These are phyloP conservation scores for Tetrapisispora fleetii DNA, from an alignment of 805 yeast genomes.

Conservation along the genomic window DNA sequence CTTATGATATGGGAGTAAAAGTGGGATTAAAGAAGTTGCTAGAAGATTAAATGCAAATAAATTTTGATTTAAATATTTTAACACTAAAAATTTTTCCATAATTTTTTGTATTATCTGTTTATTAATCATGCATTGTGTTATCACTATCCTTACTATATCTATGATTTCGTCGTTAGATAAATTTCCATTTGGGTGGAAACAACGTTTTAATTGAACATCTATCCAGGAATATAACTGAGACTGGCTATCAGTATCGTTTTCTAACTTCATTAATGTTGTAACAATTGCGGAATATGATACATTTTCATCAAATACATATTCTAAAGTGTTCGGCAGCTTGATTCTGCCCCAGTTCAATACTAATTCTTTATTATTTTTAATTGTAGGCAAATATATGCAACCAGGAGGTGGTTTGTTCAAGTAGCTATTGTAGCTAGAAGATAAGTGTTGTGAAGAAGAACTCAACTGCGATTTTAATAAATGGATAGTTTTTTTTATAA, in stretches of 20 bases:
- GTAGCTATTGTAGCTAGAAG: background rate
- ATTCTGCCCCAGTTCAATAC: constrained; percentile 12
- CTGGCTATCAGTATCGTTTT: background rate
- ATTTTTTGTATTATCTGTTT: constrained; percentile 4
- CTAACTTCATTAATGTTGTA: background rate
- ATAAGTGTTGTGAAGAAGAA: background rate
- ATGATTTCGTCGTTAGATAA: background rate
- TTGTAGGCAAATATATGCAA: constrained; percentile 6
- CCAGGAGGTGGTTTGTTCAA: constrained; percentile 3
- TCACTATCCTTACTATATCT: constrained; percentile 3
- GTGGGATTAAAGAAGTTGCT: constrained; percentile 6
- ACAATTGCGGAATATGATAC: background rate
- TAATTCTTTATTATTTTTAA: constrained; percentile 12
- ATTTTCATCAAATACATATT: constrained; percentile 4
- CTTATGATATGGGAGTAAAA: constrained; percentile 1
- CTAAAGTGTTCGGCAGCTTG: constrained; percentile 11
- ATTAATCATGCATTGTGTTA: constrained; percentile 8
- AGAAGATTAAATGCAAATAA: constrained; percentile 6
- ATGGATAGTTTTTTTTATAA: constrained; percentile 3
- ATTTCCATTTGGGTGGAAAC: constrained; percentile 7
- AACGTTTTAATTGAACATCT: constrained; percentile 8
- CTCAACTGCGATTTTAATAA: constrained; percentile 3
- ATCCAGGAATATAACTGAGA: constrained; percentile 11
- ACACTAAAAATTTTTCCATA: constrained; percentile 9
- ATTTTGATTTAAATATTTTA: constrained; percentile 6